Percentiles rank a stretch among this genome's conserved stretches.
Conservation (phyloP, 2,329 filamentous ascomycete genomes). For the Canariomyces notabilis region DNA sequence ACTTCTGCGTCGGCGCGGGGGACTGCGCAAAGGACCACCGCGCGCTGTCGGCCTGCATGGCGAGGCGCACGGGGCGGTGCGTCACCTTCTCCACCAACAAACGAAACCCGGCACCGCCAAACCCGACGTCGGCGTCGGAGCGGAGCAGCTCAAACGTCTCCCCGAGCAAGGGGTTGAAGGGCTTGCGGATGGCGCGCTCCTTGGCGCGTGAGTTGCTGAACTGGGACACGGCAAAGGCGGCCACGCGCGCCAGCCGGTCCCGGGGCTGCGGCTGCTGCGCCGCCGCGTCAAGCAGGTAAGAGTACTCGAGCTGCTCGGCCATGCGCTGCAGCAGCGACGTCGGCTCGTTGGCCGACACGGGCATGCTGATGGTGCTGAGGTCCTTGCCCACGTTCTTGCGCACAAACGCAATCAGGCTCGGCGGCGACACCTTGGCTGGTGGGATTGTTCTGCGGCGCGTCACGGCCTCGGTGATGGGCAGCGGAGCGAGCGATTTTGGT, state of each 20-base stretch:
- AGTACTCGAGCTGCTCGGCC: conserved; percentile 89
- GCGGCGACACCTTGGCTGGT: conserved; percentile 71
- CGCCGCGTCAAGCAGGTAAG: conserved; percentile 73
- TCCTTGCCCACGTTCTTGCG: conserved; percentile 98
- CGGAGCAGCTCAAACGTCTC: conserved; percentile 93
- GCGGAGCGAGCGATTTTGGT: conserved; percentile 69
- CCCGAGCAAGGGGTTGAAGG: conserved; percentile 93
- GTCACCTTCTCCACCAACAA: conserved; percentile 94
- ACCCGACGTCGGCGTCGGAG: conserved; percentile 74
- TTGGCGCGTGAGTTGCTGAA: conserved; percentile 79
- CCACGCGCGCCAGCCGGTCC: conserved; percentile 76
- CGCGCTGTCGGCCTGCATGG: conserved; percentile 83
- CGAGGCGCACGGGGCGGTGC: conserved; percentile 86
- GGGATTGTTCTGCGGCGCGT: conserved; percentile 65
- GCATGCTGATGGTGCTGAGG: conserved; percentile 94
- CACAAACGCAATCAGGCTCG: conserved; percentile 87
- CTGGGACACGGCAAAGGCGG: conserved; percentile 84
- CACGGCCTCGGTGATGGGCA: conserved; percentile 65
- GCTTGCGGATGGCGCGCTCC: conserved; percentile 89
- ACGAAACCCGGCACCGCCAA: conserved; percentile 72
- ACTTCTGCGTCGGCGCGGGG: conserved; percentile 87
- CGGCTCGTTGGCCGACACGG: conserved; percentile 92
- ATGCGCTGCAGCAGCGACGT: conserved; percentile 81
- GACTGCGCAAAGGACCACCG: conserved; percentile 85
- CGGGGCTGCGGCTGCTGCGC: conserved; percentile 53